A percentile compares a stretch with the other conserved stretches of the same genome.
These are phyloP conservation scores for Rhodotorula diobovata DNA, from an alignment of 768 basidiomycete genomes.

Conservation along the genomic window DNA sequence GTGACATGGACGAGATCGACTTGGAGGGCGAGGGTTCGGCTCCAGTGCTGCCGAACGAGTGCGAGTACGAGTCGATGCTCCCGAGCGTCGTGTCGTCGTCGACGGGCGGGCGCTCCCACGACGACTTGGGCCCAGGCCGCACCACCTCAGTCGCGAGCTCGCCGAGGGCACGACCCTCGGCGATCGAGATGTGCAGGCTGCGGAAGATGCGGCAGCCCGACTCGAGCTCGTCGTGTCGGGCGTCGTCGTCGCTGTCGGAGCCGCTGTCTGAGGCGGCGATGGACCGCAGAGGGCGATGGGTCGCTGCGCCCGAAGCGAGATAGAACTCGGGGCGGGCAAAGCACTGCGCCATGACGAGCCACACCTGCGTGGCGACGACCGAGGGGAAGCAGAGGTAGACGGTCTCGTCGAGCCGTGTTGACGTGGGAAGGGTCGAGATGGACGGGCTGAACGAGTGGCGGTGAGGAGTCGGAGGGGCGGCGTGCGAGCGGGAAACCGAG, in stretches of 20 bases:
- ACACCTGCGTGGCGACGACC: slow-evolving; percentile 62
- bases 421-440: slow-evolving; percentile 5
- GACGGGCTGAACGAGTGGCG: slow-evolving; percentile 13
- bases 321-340: slow-evolving; percentile 77
- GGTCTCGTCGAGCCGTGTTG: slow-evolving; percentile 53
- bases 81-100: slow-evolving; percentile 22
- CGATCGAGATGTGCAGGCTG: slow-evolving; percentile 66
- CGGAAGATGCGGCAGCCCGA: slow-evolving; percentile 63
- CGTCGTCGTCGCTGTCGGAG: slow-evolving; percentile 49
- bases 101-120: slow-evolving; percentile 14
- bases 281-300: slow-evolving; percentile 4
- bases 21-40: neutral
- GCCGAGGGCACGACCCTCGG: slow-evolving; percentile 71
- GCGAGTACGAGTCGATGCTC: slow-evolving; percentile 43
- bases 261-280: slow-evolving; percentile 6
- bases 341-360: slow-evolving; percentile 74
- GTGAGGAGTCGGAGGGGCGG: slow-evolving; percentile 14
- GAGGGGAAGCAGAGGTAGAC: slow-evolving; percentile 70
- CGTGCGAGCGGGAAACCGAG: slow-evolving; percentile 59
- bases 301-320: slow-evolving; percentile 20
- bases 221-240: slow-evolving; percentile 46
- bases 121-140: slow-evolving; percentile 10
- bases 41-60: neutral
- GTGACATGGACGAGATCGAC: neutral
- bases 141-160: slow-evolving; percentile 48